Evolutionary conservation across 2,329 filamentous ascomycete species (phyloP), one percentile per base, ranked within the genome.

Genomic region (Fusarium nygamai): DNA sequence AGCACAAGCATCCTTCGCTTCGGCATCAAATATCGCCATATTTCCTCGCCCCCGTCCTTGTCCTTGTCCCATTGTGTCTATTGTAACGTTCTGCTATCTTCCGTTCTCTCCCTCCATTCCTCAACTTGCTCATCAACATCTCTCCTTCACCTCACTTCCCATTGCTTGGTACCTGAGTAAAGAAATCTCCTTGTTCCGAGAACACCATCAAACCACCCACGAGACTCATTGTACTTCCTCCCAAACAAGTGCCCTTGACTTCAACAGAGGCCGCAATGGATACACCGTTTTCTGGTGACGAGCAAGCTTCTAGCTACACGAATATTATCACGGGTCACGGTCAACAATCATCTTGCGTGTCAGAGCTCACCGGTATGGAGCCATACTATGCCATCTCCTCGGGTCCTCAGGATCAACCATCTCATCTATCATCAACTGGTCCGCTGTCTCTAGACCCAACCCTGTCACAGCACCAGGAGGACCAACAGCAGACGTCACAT

Each of bases 221-320:
- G 71, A 77, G 68, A 73, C 51, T 59, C 62, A 69, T 74, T 76
- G 74, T 76, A 67, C 66, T 74, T 64, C 72, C 68, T 59, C 50
- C 53, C 61, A 64, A 72, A 61, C 59, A 61, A 62, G 46, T 53
- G 57, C 56, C 57, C 57, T 67, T 76, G 53, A 54, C 73, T 68
- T 67, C 64, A 69, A 56, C 62, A 56, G 53, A 66, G 48, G 41
- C 51, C 56, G 65, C 56, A 57, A 81, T 81, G 79, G 79, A 78
- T 74, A 71, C 78, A 76, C 74, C 74, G 58, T 79, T 76, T 73
- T 71, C 79, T 76, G 69, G 78, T 51, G 74, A 71, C 64, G 78
- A 74, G 59, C 76, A 77, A 74, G 64, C 76, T 64, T 71, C 74
- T 69, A 81, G 80, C 80, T 82, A 81, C 80, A 81, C 81, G 73